Evolutionary conservation across 106 monocot species (phyloP).

Genomic region (Platanthera guangdongensis): DNA sequence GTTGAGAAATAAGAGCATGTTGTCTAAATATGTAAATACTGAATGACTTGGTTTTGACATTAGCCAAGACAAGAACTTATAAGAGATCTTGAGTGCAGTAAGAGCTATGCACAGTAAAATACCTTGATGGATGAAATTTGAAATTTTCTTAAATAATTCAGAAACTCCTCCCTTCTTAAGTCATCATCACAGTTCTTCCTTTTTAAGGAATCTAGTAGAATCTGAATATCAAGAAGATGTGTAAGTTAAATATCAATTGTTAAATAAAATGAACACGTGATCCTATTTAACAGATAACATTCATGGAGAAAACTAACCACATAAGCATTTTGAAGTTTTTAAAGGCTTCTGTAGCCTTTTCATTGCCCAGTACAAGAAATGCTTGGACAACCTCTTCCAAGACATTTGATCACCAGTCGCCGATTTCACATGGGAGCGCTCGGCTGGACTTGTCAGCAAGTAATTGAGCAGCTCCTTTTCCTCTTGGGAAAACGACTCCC

Average conservation of each 20-base stretch:
- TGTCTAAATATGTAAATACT: background rate
- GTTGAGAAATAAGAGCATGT: background rate
- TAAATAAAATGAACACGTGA: background rate
- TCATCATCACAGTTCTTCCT: slow-evolving; percentile 94
- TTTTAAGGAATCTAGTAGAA: slow-evolving; percentile 89
- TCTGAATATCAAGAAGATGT: slow-evolving; percentile 32
- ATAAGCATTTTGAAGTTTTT: slow-evolving; percentile 99
- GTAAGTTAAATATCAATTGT: background rate
- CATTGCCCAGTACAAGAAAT: slow-evolving; percentile 25
- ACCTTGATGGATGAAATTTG: slow-evolving; percentile 69
- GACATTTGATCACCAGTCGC: too few relatives aligned
- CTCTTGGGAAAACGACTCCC: too few relatives aligned
- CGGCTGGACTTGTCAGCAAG: too few relatives aligned
- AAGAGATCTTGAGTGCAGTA: background rate
- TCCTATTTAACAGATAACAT: background rate
- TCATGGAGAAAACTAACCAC: slow-evolving; percentile 37
- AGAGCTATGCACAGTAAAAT: slow-evolving; percentile 3
- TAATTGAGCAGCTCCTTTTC: too few relatives aligned
- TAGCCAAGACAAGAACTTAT: slow-evolving; percentile 3
- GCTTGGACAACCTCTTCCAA: too few relatives aligned
- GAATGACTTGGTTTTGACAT: background rate
- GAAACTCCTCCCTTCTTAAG: slow-evolving; percentile 69
- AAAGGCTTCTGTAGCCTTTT: slow-evolving; percentile 92
- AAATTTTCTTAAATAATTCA: slow-evolving; percentile 77
- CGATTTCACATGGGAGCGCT: too few relatives aligned